These are phyloP conservation scores for Fallopia convolvulus DNA, from an alignment of 148 eudicot species.

Conservation along the genomic window DNA sequence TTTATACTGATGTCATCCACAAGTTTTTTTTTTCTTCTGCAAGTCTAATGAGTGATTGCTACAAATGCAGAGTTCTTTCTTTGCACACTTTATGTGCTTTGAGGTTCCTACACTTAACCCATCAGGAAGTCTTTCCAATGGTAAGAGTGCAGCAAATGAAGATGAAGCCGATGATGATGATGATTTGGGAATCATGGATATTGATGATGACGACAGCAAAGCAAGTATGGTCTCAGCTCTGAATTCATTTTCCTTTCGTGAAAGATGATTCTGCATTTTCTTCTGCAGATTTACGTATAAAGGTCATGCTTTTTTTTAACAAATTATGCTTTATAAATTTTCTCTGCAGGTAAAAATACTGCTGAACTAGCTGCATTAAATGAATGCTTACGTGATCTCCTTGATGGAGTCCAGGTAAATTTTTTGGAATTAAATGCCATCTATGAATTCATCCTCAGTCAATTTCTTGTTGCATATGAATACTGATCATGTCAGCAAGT, in stretches of 20 bases:
- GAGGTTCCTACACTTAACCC: slow-evolving; percentile 90
- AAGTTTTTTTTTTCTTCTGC: slow-evolving; percentile 8
- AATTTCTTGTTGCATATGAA: not conserved
- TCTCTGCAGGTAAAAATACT: slow-evolving; percentile 16
- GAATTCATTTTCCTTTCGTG: not conserved
- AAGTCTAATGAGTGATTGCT: slow-evolving; percentile 14
- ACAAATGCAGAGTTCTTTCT: slow-evolving; percentile 78
- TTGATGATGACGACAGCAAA: slow-evolving; percentile 71
- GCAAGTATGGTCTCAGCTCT: slow-evolving; percentile 23
- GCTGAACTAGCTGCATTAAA: slow-evolving; percentile 4
- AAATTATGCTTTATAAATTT: not conserved
- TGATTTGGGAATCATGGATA: slow-evolving; percentile 85
- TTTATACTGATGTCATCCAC: not conserved
- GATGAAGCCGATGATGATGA: slow-evolving; percentile 67
- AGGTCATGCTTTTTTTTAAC: not conserved
- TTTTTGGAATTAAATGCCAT: not conserved
- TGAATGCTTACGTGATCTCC: slow-evolving; percentile 10
- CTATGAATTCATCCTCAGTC: not conserved
- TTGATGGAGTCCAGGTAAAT: slow-evolving; percentile 8
- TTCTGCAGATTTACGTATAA: not conserved
- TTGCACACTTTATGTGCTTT: slow-evolving; percentile 98
- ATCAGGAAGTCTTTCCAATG: slow-evolving; percentile 49
- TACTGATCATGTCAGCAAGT: not conserved
- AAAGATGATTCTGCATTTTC: not conserved
- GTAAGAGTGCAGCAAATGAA: slow-evolving; percentile 37